Conservation (phyloP, 176 grass and related monocot genomes). For the Carex scoparia region DNA sequence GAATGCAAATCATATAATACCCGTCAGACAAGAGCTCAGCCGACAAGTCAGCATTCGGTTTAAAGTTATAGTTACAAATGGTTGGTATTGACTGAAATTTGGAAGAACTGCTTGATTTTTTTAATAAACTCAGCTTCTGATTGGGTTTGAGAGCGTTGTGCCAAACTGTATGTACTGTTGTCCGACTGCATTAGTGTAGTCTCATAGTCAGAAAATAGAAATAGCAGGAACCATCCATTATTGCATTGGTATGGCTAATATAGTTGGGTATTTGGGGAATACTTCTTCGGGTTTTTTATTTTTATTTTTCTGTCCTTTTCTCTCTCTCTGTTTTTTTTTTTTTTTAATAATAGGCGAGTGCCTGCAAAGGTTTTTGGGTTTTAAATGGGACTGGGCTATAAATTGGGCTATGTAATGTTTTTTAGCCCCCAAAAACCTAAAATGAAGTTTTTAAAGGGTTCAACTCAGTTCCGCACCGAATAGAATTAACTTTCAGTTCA, state of each 20-base stretch:
- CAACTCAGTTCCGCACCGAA: no score
- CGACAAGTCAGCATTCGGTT: background rate
- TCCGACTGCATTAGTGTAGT: background rate
- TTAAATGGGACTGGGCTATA: background rate
- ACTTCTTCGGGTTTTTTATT: background rate
- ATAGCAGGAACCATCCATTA: background rate
- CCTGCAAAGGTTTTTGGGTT: background rate
- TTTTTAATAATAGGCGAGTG: background rate
- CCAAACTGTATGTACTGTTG: background rate
- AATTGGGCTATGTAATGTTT: background rate
- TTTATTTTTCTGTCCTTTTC: background rate
- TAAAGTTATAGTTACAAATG: background rate
- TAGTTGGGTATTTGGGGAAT: background rate
- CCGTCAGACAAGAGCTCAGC: slow-evolving; percentile 46
- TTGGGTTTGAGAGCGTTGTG: background rate
- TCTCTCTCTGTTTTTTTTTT: background rate
- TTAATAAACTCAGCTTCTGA: background rate
- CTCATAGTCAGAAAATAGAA: background rate
- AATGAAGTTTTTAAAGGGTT: background rate
- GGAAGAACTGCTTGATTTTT: background rate
- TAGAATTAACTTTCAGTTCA: no score
- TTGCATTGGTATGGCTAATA: background rate
- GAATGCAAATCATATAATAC: slow-evolving; percentile 77
- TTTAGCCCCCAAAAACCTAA: background rate
- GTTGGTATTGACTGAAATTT: background rate